Percentiles rank a stretch among this genome's conserved stretches.
phyloP scores from a whole-genome alignment of 2,329 filamentous ascomycete genomes.

The Cladosporium halotolerans region DNA sequence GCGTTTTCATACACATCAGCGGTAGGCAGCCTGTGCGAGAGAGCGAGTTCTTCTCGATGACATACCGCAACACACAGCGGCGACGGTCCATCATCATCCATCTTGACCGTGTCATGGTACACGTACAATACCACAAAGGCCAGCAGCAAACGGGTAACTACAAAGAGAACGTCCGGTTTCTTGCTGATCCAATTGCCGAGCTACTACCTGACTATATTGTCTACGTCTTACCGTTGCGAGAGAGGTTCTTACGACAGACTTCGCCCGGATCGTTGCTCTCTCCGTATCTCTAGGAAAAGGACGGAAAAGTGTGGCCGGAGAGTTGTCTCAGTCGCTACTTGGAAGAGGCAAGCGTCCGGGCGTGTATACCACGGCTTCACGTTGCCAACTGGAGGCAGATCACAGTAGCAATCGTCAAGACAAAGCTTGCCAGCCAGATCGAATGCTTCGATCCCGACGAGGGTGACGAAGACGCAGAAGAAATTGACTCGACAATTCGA shows the following conservation, averaged over 20 bases:
- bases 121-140: slow-evolving; percentile 13
- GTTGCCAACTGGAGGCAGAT: slow-evolving; percentile 14
- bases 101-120: slow-evolving; percentile 11
- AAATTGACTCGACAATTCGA: slow-evolving; percentile 1
- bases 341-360: slow-evolving; percentile 8
- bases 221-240: slow-evolving; percentile 13
- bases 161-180: neutral
- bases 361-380: slow-evolving; percentile 7
- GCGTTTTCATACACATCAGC: slow-evolving; percentile 5
- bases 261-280: slow-evolving; percentile 8
- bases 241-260: slow-evolving; percentile 12
- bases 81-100: slow-evolving; percentile 6
- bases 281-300: slow-evolving; percentile 13
- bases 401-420: slow-evolving; percentile 16
- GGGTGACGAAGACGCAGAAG: slow-evolving; percentile 5
- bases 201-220: slow-evolving; percentile 15
- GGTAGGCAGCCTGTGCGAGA: slow-evolving; percentile 11
- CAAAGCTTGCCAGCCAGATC: slow-evolving; percentile 13
- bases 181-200: slow-evolving; percentile 8
- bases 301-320: slow-evolving; percentile 12
- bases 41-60: slow-evolving; percentile 13
- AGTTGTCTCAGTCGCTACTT: slow-evolving; percentile 10
- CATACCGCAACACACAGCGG: slow-evolving; percentile 10
- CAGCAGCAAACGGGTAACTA: slow-evolving; percentile 9
- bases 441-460: slow-evolving; percentile 5